Evolutionary conservation across 192 early-diverging fungal species (phyloP).

Genomic region (Chytriomyces confervae): DNA sequence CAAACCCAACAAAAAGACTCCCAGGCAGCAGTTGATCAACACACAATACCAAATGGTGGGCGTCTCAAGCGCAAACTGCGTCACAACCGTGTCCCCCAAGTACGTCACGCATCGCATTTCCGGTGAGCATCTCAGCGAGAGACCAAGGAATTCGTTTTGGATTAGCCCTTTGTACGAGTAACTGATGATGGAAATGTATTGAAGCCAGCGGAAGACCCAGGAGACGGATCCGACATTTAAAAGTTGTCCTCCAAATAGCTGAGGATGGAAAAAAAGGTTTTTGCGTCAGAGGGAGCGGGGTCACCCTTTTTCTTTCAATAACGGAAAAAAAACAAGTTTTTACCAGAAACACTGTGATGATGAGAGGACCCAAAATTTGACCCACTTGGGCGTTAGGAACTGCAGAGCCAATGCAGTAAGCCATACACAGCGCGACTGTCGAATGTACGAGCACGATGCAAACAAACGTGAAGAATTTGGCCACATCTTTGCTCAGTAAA

Average conservation of each 20-base stretch:
- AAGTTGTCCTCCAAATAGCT: constrained; percentile 52
- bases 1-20: too few species aligned
- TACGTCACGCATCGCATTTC: constrained; percentile 27
- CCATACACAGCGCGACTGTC: constrained; percentile 39
- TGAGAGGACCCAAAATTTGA: constrained; percentile 53
- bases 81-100: constrained; percentile 25
- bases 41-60: neutral
- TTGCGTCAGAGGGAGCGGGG: neutral
- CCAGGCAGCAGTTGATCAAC: too few species aligned
- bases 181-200: constrained; percentile 51
- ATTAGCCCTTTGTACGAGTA: constrained; percentile 53
- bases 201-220: constrained; percentile 45
- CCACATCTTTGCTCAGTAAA: constrained; percentile 3
- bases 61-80: neutral
- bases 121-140: constrained; percentile 37
- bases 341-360: constrained; percentile 49
- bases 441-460: constrained; percentile 36
- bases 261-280: neutral
- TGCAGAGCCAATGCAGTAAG: constrained; percentile 47
- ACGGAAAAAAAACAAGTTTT: neutral
- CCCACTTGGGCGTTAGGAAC: constrained; percentile 52
- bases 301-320: too few species aligned
- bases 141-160: constrained; percentile 57
- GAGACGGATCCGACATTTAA: constrained; percentile 46
- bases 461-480: constrained; percentile 40